Evolutionary conservation across 768 basidiomycete species (phyloP), one percentile per base, ranked within the genome.

Genomic region (Pulveroboletus sp.): DNA sequence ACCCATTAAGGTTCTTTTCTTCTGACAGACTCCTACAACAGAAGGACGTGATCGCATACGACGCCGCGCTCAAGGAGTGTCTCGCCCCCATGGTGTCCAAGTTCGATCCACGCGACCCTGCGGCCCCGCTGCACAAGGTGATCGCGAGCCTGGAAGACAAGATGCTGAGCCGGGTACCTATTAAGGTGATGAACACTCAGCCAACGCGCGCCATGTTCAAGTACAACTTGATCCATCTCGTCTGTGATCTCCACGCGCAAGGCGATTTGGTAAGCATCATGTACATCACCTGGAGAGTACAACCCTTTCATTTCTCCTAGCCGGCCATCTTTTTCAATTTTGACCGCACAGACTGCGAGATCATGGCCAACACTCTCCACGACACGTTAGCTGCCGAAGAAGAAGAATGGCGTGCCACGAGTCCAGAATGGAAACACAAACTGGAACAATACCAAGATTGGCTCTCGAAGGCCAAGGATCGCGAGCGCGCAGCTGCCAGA

Each of bases 281-380:
- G 12, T 34, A 6, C 39, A 29, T 29, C 14, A 10, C 12, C 20
- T 0, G 14, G 25, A 11, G 4, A n/a, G n/a, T n/a, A 6, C 17
- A 9, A 17, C 4, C 29, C 17, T 24, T 16, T 47, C 21, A 16
- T 38, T 23, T 42, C 17, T 10, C 35, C 0, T 45, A 84, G 82
- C 84, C 84, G 4, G 85, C 83, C 0, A 76, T 88, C 12, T 63
- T 87, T 19, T 88, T 88, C 69, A 76, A 72, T 45, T 85, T 87
- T 56, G 81, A 85, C 53, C 76, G 85, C 17, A 61, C 67, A 2
- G 69, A 71, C 17, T 86, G 84, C 60, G 83, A 85, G 58, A 53
- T 64, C n/a, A 73, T 84, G 69, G 80, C 74, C 0, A 32, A 58
- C 19, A 48, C 51, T 12, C 61, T 87, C 20, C 17, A 69, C 1